These are phyloP conservation scores for Hortaea sp. DNA, from an alignment of 2,329 filamentous ascomycete genomes.

Conservation along the genomic window DNA sequence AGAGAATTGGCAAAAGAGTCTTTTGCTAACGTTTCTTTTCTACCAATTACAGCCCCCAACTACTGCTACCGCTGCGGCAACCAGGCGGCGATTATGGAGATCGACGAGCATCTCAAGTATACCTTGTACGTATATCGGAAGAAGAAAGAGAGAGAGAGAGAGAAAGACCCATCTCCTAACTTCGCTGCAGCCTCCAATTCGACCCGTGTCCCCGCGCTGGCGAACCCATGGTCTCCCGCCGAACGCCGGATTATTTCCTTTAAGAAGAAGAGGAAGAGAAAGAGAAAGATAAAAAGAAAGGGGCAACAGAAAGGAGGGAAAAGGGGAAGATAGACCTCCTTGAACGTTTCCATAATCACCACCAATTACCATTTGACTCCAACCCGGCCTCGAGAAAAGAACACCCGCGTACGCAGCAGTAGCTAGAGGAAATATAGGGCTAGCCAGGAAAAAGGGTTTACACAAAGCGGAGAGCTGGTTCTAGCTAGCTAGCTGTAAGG, in stretches of 20 bases:
- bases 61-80: conserved; percentile 99
- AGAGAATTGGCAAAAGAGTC: conserved; percentile 13
- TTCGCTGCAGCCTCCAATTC: conserved; percentile 76
- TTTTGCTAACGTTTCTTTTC: conserved; percentile 10
- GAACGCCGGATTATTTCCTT: conserved; percentile 98
- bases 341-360: too few relatives aligned
- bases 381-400: too few relatives aligned
- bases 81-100: conserved; percentile 99
- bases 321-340: too few relatives aligned
- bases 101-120: conserved; percentile 98
- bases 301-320: too few relatives aligned
- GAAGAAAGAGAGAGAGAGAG: neutral
- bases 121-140: conserved; percentile 67
- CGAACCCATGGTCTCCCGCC: conserved; percentile 91
- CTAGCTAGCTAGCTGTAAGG: too few relatives aligned
- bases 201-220: conserved; percentile 95
- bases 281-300: too few relatives aligned
- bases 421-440: too few relatives aligned
- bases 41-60: conserved; percentile 36
- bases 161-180: neutral
- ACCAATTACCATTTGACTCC: too few relatives aligned
- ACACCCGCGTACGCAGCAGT: too few relatives aligned
- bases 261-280: conserved; percentile 28
- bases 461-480: too few relatives aligned
- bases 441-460: too few relatives aligned